Base-by-base conservation (phyloP, 306 rosid species). In the Vigna trinervia region DNA sequence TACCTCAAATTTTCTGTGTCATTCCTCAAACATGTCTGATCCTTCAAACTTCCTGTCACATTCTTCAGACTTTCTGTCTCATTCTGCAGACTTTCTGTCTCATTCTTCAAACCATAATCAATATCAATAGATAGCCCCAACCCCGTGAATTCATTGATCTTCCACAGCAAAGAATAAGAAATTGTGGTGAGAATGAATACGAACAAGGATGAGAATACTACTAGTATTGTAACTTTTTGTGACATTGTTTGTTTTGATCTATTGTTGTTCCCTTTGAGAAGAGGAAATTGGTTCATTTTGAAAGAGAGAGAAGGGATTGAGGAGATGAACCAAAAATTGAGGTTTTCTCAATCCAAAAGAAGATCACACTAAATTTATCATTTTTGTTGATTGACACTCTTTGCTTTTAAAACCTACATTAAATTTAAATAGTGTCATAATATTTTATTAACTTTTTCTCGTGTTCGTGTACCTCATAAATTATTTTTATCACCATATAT, bases 231-330 rank as follows among this genome's bases (percentile, higher is more conserved):
- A 22, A 84, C 38, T 75, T 84, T 88, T 53, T 87, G 78, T 53
- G 89, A 80, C 69, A 71, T 75, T 43, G 30, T 78, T 78, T 58
- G 86, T 19, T 71, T 73, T 45, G 72, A 17, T 23, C 67, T 74
- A 72, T 22, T 73, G 76, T 26, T 85, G 76, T 74, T 85, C 32
- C 85, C 88, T 34, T 46, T 20, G 77, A 76, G 75, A 62, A 84
- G 69, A 71, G 82, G 76, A 78, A 48, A n/a, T 4, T 19, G 36
- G 9, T 85, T 86, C 94, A 90, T 90, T 53, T 68, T 45, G 13
- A 58, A 11, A 32, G 10, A 1, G 69, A 73, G 68, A 78, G 34
- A 22, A 47, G 59, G 47, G 39, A n/a, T 15, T 56, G 4, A 41
- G 60, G 41, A 46, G 46, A 9, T 66, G 66, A 77, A 56, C 5